Percentiles rank a stretch among this genome's conserved stretches.
Conservation (phyloP, 2,329 filamentous ascomycete species). For the Colletotrichum coccodes region DNA sequence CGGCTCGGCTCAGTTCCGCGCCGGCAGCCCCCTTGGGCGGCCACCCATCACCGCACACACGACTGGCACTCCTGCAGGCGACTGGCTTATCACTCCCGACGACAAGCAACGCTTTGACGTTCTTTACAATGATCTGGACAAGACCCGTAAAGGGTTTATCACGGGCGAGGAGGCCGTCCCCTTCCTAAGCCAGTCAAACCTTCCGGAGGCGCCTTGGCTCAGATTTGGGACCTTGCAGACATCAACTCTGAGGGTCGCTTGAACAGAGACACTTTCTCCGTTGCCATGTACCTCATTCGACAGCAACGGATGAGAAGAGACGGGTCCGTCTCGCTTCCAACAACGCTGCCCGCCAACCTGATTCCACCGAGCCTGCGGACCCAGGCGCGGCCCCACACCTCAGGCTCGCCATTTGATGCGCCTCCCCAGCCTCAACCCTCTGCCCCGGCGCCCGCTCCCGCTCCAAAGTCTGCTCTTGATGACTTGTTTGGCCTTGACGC, state of each 20-base stretch:
- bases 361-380: conserved; percentile 87
- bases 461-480: conserved; percentile 84
- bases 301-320: conserved; percentile 83
- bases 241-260: conserved; percentile 90
- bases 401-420: conserved; percentile 64
- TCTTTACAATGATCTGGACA: conserved; percentile 87
- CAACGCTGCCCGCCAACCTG: conserved; percentile 81
- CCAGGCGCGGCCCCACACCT: conserved; percentile 62
- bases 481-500: conserved; percentile 91
- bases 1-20: conserved; percentile 72
- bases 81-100: conserved; percentile 84
- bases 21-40: conserved; percentile 67
- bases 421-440: conserved; percentile 43
- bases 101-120: conserved; percentile 92
- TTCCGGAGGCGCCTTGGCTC: conserved; percentile 87
- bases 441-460: conserved; percentile 45
- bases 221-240: conserved; percentile 97
- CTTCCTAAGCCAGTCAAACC: conserved; percentile 92
- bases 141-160: conserved; percentile 81
- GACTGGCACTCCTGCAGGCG: conserved; percentile 50
- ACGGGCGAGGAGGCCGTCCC: conserved; percentile 93
- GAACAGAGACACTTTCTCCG: conserved; percentile 90
- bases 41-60: conserved; percentile 57
- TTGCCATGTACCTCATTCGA: conserved; percentile 96
- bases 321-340: conserved; percentile 70